These are phyloP conservation scores for Coemansia sp. DNA, from an alignment of 192 early-diverging fungal species.

Conservation along the genomic window DNA sequence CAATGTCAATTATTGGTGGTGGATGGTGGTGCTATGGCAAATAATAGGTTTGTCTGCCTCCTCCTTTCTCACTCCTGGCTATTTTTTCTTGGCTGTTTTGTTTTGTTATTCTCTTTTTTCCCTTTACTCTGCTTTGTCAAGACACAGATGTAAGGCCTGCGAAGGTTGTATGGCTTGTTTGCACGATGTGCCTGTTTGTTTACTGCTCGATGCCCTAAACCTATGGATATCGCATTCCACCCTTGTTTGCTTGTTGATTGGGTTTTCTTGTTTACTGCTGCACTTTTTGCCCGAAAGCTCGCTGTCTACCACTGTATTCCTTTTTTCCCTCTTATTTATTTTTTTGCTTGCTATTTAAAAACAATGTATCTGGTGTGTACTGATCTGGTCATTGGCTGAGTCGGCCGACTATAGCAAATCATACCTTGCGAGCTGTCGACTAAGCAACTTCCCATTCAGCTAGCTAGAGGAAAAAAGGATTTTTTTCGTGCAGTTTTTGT, in stretches of 20 bases:
- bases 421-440: neutral
- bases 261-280: neutral
- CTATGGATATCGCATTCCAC: slow-evolving; percentile 3
- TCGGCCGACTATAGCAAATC: neutral
- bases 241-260: neutral
- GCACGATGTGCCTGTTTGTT: neutral
- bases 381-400: slow-evolving; percentile 6
- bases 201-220: slow-evolving; percentile 4
- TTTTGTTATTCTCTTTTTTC: neutral
- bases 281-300: neutral
- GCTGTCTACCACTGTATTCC: neutral
- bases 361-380: neutral
- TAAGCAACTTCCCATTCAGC: neutral
- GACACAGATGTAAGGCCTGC: neutral
- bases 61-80: neutral
- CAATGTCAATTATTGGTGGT: neutral
- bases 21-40: neutral
- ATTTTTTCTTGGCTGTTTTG: neutral
- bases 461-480: neutral
- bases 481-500: neutral
- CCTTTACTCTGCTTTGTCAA: neutral
- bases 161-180: neutral
- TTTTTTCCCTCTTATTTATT: neutral
- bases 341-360: neutral
- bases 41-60: neutral